These are phyloP conservation scores for Bombardia bombarda DNA, from an alignment of 495 filamentous ascomycete species.

Conservation along the genomic window DNA sequence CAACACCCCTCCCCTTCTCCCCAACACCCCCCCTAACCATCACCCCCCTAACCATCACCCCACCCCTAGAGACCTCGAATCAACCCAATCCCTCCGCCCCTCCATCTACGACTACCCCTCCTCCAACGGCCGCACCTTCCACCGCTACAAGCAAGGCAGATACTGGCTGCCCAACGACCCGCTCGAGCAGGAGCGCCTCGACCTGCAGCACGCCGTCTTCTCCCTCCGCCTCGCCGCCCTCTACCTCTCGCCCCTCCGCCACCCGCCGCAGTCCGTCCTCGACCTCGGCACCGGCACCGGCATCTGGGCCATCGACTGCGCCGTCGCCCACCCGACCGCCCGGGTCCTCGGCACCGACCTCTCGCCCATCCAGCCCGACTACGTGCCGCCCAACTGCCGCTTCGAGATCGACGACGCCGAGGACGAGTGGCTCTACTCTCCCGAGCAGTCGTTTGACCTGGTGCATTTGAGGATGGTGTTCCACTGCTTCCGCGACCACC, in stretches of 20 bases:
- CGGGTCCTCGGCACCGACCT: conserved; percentile 14
- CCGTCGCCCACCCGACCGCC: conserved; percentile 43
- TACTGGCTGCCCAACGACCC: conserved; percentile 21
- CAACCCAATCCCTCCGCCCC: not conserved
- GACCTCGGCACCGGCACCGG: conserved; percentile 36
- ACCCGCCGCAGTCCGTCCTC: conserved; percentile 38
- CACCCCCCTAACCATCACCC: no score
- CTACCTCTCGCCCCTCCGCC: conserved; percentile 41
- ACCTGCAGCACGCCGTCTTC: conserved; percentile 38
- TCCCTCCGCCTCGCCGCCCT: not conserved
- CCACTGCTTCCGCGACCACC: conserved; percentile 38
- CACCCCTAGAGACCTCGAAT: no score
- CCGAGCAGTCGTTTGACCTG: conserved; percentile 42
- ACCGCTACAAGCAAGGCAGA: conserved; percentile 11
- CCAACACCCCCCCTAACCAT: not conserved
- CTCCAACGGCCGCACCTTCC: conserved; percentile 41
- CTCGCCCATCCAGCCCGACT: conserved; percentile 12
- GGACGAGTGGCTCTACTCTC: conserved; percentile 37
- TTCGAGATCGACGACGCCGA: conserved; percentile 47
- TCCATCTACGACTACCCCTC: conserved; percentile 3
- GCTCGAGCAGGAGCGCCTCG: conserved; percentile 21
- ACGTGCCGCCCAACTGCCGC: conserved; percentile 37
- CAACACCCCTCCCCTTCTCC: no score
- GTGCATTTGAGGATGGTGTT: conserved; percentile 41
- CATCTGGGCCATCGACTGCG: conserved; percentile 46